Conservation (phyloP, 2,329 filamentous ascomycete genomes). For the Aspergillus tamarii region DNA sequence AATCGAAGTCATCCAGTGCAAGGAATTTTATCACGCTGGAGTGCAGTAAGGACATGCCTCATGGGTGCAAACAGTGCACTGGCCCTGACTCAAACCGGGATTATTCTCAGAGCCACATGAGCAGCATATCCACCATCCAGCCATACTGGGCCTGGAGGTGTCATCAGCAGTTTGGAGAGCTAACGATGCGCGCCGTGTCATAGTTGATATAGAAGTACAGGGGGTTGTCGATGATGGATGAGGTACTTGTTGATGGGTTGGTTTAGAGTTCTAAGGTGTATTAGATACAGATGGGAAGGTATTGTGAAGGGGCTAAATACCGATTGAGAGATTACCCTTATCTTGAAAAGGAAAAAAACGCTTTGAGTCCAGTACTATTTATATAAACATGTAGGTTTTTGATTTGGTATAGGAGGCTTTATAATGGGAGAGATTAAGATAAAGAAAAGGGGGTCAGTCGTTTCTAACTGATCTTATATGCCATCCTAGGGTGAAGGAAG, state of each 20-base stretch:
- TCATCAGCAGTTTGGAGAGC: background rate
- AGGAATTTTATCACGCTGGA: background rate
- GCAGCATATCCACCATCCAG: conserved; percentile 31
- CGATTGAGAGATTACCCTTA: background rate
- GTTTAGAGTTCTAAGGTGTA: background rate
- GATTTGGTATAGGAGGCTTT: background rate
- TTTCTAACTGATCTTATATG: background rate
- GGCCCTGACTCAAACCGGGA: conserved; percentile 19
- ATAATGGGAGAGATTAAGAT: background rate
- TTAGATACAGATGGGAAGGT: background rate
- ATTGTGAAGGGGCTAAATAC: background rate
- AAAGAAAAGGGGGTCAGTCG: background rate
- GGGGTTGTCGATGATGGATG: background rate
- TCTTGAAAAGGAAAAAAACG: background rate
- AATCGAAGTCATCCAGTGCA: background rate
- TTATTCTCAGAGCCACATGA: conserved; percentile 22
- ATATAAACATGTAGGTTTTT: background rate
- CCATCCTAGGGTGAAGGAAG: background rate
- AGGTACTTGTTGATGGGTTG: background rate
- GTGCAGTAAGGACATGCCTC: conserved; percentile 3
- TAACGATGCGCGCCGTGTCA: background rate
- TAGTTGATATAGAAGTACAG: background rate
- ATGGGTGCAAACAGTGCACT: conserved; percentile 27
- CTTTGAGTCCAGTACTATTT: background rate
- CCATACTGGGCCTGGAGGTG: conserved; percentile 9